These are phyloP conservation scores for Zasmidium cellare DNA, from an alignment of 2,329 filamentous ascomycete species.

Conservation along the genomic window DNA sequence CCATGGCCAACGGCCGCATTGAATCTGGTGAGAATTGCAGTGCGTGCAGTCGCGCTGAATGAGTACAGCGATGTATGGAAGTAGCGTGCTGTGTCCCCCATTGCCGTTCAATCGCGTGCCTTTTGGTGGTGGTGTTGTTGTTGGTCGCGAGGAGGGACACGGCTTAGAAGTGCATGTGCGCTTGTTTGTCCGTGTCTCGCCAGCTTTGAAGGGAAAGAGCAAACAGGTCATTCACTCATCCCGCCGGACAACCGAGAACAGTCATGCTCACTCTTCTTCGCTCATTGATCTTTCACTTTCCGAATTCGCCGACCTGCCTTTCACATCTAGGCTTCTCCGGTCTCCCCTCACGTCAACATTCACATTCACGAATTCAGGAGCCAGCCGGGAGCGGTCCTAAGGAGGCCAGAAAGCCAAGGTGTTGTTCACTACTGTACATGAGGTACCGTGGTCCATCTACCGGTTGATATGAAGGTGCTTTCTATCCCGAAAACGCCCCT, in stretches of 20 bases:
- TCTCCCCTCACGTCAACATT: neutral
- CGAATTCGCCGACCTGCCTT: too few relatives aligned
- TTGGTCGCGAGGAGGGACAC: constrained; percentile 1
- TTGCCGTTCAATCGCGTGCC: constrained; percentile 11
- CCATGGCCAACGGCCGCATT: constrained; percentile 19
- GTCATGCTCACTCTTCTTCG: too few relatives aligned
- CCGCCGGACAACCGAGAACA: too few relatives aligned
- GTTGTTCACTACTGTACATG: constrained; percentile 7
- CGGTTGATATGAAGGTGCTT: neutral
- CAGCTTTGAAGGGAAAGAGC: neutral
- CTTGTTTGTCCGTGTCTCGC: too few relatives aligned
- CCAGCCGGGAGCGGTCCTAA: neutral
- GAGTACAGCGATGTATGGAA: constrained; percentile 29
- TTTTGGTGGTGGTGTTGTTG: neutral
- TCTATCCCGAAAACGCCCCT: neutral
- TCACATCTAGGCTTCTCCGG: too few relatives aligned
- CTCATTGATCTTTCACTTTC: too few relatives aligned
- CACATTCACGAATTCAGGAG: neutral
- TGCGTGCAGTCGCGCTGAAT: constrained; percentile 22
- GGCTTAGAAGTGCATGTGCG: too few relatives aligned
- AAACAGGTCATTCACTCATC: neutral
- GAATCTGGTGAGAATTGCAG: constrained; percentile 24
- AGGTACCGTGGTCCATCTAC: constrained; percentile 1
- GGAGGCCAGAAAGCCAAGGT: neutral
- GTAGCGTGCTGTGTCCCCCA: constrained; percentile 25